Evolutionary conservation across 495 filamentous ascomycete genomes (phyloP).

Genomic region (Cladorrhinum samala): DNA sequence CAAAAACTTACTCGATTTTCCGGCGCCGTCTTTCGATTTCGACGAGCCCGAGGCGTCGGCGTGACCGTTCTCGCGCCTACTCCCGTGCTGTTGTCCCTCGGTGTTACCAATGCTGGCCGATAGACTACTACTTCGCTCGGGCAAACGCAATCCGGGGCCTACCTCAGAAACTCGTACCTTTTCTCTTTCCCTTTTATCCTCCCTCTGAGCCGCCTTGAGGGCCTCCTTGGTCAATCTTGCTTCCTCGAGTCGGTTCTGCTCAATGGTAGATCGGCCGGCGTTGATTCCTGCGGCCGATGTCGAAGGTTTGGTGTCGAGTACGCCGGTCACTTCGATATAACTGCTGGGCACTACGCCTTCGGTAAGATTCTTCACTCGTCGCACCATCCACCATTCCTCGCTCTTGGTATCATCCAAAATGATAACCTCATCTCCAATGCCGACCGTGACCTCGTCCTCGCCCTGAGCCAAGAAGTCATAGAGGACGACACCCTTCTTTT

Average conservation of each 20-base stretch:
- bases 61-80: constrained; percentile 57
- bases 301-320: constrained; percentile 37
- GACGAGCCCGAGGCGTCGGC: constrained; percentile 35
- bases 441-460: constrained; percentile 93
- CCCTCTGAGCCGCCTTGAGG: constrained; percentile 50
- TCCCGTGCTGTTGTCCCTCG: constrained; percentile 58
- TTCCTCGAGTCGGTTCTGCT: constrained; percentile 81
- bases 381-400: constrained; percentile 98
- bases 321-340: constrained; percentile 82
- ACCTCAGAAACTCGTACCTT: constrained; percentile 56
- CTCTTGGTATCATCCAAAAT: constrained; percentile 85
- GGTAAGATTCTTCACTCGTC: constrained; percentile 79
- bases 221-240: constrained; percentile 71
- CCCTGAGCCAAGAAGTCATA: constrained; percentile 97
- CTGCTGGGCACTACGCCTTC: constrained; percentile 98
- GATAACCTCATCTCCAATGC: constrained; percentile 81
- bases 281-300: constrained; percentile 50
- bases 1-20: constrained; percentile 65
- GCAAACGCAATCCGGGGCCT: constrained; percentile 65
- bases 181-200: constrained; percentile 44
- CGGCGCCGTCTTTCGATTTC: constrained; percentile 26
- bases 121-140: constrained; percentile 63
- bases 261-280: constrained; percentile 63
- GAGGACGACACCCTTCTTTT: constrained; percentile 77
- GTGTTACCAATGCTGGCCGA: constrained; percentile 53